phyloP scores from a whole-genome alignment of 805 yeast species.

The Torulaspora franciscae region DNA sequence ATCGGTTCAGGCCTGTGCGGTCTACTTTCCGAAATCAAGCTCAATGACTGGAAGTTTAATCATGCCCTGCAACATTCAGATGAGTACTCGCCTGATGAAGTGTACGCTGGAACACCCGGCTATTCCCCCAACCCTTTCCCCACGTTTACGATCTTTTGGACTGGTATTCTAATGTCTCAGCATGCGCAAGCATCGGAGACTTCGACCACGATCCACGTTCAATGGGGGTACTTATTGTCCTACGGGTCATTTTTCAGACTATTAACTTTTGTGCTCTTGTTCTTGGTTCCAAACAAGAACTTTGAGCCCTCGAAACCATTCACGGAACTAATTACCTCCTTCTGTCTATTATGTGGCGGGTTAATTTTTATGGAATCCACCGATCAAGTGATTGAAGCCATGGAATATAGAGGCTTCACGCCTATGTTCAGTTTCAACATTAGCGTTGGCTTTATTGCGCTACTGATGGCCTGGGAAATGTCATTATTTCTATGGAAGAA shows the following conservation, averaged over 20 bases:
- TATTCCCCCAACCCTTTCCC: slow-evolving; percentile 94
- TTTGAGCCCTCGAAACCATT: slow-evolving; percentile 64
- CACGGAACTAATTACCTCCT: slow-evolving; percentile 76
- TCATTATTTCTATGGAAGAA: slow-evolving; percentile 57
- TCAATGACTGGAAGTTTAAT: slow-evolving; percentile 55
- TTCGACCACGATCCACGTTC: slow-evolving; percentile 77
- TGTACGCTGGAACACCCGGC: slow-evolving; percentile 54
- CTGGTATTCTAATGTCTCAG: slow-evolving; percentile 92
- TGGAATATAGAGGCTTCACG: slow-evolving; percentile 78
- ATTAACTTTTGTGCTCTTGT: slow-evolving; percentile 53
- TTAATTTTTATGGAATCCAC: slow-evolving; percentile 87
- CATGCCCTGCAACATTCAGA: slow-evolving; percentile 35
- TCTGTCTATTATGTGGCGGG: slow-evolving; percentile 84
- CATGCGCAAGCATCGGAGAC: slow-evolving; percentile 79
- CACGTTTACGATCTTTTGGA: slow-evolving; percentile 88
- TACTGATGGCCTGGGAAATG: slow-evolving; percentile 89
- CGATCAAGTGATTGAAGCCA: slow-evolving; percentile 74
- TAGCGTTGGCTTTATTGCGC: slow-evolving; percentile 69
- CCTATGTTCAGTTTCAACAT: slow-evolving; percentile 89
- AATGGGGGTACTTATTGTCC: slow-evolving; percentile 89
- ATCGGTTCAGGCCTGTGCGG: slow-evolving; percentile 94
- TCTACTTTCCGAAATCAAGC: slow-evolving; percentile 65
- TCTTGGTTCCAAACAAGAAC: slow-evolving; percentile 39
- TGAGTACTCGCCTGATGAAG: slow-evolving; percentile 11
- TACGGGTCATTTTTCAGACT: slow-evolving; percentile 76